Evolutionary conservation across 345 rosid species (phyloP), one percentile per base, ranked within the genome.

Genomic region (Odontarrhena argentea): DNA sequence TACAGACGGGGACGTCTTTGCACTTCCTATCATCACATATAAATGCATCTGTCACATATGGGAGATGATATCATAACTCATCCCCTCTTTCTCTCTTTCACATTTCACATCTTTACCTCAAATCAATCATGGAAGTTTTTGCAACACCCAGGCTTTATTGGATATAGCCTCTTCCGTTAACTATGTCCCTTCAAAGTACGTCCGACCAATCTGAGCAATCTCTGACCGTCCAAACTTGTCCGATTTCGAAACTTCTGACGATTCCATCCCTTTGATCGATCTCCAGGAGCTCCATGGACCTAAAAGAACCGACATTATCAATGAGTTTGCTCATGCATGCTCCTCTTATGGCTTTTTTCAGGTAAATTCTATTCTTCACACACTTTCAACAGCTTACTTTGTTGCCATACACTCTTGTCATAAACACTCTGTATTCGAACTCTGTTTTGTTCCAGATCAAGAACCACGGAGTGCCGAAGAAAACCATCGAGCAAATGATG

Each of bases 171-270:
- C 85, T 7, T 3, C 63, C 6, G 57, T 79, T 1, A 70, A 71
- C 46, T 70, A 47, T 0, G 78, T 91, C 49, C 93, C 96, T 22
- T 10, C 50, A 22, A 79, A 73, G 32, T 88, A 78, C 68, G 60
- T 91, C 65, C 70, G 87, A 28, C 84, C 89, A 46, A 37, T 77
- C 69, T 70, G 87, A 28, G 83, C 89, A 46, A 37, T 77, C 69
- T 70, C 81, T 57, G 91, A 88, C 76, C 88, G 92, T 35, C 97
- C 94, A 0, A 80, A 82, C 55, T 68, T 91, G 32, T 11, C 80
- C 0, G 68, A 78, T 0, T 77, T 81, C 26, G 60, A 65, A 14
- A 15, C 13, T 6, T 76, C 81, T 0, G 75, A 55, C 1, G 75
- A 22, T 32, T 69, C 85, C 34, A 81, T 92, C 68, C 86, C 95